These are phyloP conservation scores for Suaeda aralocaspica DNA, from an alignment of 148 eudicot genomes.

Conservation along the genomic window DNA sequence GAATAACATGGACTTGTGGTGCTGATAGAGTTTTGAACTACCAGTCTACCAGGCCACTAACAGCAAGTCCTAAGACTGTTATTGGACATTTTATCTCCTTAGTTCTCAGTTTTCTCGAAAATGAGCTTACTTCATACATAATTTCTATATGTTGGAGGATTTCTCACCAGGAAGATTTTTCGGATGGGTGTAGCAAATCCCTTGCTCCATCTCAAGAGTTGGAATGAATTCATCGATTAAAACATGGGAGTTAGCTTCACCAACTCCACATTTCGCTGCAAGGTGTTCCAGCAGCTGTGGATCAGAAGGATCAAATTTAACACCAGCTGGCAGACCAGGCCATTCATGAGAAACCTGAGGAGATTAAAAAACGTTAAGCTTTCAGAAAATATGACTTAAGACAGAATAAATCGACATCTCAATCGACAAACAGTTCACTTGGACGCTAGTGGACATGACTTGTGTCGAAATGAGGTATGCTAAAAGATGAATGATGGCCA, in stretches of 20 bases:
- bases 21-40: no score
- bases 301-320: conserved; percentile 83
- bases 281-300: conserved; percentile 59
- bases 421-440: not conserved
- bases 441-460: not conserved
- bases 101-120: not conserved
- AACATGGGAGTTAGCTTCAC: conserved; percentile 35
- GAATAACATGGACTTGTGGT: no score
- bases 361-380: not conserved
- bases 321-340: conserved; percentile 85
- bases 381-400: not conserved
- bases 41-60: no score
- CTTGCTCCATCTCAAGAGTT: conserved; percentile 51
- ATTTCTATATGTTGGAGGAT: not conserved
- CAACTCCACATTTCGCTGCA: conserved; percentile 56
- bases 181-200: conserved; percentile 82
- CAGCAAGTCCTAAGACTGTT: no score
- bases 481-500: not conserved
- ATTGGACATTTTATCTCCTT: not conserved
- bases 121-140: not conserved
- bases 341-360: conserved; percentile 57
- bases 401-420: not conserved
- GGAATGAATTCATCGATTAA: conserved; percentile 80
- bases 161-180: conserved; percentile 71
- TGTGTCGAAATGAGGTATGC: not conserved